Percentiles rank a stretch among this genome's conserved stretches.
These are phyloP conservation scores for Micractinium conductrix DNA, from an alignment of 139 green algal species.

Conservation along the genomic window DNA sequence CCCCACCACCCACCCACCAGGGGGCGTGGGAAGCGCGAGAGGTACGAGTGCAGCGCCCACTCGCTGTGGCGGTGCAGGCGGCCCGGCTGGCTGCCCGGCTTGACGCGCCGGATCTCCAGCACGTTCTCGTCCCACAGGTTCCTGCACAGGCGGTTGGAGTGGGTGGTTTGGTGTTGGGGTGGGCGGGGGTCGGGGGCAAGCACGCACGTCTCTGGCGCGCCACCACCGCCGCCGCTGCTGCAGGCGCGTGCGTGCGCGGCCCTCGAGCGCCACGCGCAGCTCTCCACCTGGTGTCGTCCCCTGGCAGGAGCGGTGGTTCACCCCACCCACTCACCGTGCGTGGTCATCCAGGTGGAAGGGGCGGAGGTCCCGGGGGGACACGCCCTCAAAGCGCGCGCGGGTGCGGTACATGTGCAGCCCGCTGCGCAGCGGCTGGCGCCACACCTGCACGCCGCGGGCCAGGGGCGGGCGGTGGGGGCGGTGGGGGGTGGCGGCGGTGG, in stretches of 20 bases:
- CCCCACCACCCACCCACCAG: conserved; percentile 45
- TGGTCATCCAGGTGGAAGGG: conserved; percentile 70
- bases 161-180: too few relatives aligned
- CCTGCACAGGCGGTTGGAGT: neutral
- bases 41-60: conserved; percentile 58
- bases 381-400: conserved; percentile 52
- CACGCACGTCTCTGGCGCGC: too few relatives aligned
- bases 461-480: conserved; percentile 21
- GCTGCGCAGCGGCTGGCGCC: conserved; percentile 63
- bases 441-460: conserved; percentile 60
- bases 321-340: conserved; percentile 18
- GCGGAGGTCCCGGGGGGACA: conserved; percentile 55
- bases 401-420: conserved; percentile 68
- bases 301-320: too few relatives aligned
- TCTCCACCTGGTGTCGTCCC: too few relatives aligned
- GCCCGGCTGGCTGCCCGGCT: neutral
- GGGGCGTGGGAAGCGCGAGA: conserved; percentile 70
- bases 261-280: too few relatives aligned
- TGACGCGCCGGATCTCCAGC: conserved; percentile 29
- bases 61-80: conserved; percentile 29
- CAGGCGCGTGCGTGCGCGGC: too few relatives aligned
- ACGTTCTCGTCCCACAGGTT: conserved; percentile 62
- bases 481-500: neutral
- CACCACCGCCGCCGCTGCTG: too few relatives aligned
- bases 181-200: too few relatives aligned